These are phyloP conservation scores for Xylaria flabelliformis DNA, from an alignment of 495 filamentous ascomycete genomes.

Conservation along the genomic window DNA sequence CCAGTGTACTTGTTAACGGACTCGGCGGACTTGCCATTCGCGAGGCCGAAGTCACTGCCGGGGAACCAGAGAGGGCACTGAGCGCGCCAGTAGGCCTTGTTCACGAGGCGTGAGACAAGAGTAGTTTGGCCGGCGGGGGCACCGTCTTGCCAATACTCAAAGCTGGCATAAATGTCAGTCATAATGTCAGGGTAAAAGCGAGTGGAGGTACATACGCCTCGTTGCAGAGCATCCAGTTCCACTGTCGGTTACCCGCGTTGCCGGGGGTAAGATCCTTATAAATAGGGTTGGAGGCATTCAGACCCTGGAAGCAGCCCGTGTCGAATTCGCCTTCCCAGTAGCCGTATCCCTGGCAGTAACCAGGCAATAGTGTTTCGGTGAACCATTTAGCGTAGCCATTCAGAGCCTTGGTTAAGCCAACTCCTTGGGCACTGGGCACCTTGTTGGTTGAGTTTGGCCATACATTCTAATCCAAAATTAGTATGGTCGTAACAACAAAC, in stretches of 20 bases:
- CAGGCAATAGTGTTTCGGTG: slow-evolving; percentile 54
- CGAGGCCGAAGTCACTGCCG: slow-evolving; percentile 44
- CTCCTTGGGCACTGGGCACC: slow-evolving; percentile 49
- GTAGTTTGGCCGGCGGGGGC: slow-evolving; percentile 50
- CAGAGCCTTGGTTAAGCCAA: slow-evolving; percentile 56
- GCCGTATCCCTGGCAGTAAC: slow-evolving; percentile 48
- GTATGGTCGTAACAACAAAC: background rate
- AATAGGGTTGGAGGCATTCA: slow-evolving; percentile 61
- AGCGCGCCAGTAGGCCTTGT: slow-evolving; percentile 61
- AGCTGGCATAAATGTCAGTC: slow-evolving; percentile 12
- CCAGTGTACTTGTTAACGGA: slow-evolving; percentile 66
- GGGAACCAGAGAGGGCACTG: slow-evolving; percentile 69
- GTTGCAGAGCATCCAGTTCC: slow-evolving; percentile 72
- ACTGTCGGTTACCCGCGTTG: slow-evolving; percentile 64
- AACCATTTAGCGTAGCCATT: slow-evolving; percentile 61
- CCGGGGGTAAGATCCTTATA: slow-evolving; percentile 60
- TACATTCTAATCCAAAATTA: slow-evolving; percentile 31
- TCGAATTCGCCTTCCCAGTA: slow-evolving; percentile 54
- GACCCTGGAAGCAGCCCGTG: slow-evolving; percentile 63
- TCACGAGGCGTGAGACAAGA: slow-evolving; percentile 65
- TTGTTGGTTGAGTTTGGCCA: slow-evolving; percentile 35
- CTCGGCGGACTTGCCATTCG: slow-evolving; percentile 55
- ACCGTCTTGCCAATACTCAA: slow-evolving; percentile 65
- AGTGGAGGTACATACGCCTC: slow-evolving; percentile 50
- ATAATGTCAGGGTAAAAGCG: background rate